phyloP scores from a whole-genome alignment of 352 stramenopile genomes.

The Globisporangium paroecandrum region DNA sequence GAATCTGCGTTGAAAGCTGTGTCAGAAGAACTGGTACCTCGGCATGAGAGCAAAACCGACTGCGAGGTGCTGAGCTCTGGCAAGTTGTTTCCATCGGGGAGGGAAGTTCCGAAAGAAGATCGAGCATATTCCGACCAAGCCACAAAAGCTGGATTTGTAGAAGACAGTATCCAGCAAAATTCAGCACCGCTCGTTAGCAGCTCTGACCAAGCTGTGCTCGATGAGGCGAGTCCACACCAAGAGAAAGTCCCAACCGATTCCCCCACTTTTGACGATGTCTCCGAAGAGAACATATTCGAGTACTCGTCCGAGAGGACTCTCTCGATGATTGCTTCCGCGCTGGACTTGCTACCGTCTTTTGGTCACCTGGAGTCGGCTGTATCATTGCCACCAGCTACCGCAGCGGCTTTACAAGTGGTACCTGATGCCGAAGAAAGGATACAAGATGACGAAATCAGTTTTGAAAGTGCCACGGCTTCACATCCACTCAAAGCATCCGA shows the following conservation, averaged over 20 bases:
- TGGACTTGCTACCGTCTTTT: slow-evolving; percentile 34
- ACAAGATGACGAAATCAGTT: background rate
- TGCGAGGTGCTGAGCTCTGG: background rate
- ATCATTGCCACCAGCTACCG: background rate
- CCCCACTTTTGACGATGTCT: background rate
- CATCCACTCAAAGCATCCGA: background rate
- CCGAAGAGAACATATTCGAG: slow-evolving; percentile 21
- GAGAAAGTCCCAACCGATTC: background rate
- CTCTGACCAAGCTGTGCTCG: background rate
- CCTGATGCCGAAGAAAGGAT: background rate
- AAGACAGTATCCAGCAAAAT: background rate
- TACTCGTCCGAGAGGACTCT: slow-evolving; percentile 32
- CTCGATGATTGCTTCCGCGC: slow-evolving; percentile 35
- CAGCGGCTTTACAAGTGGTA: slow-evolving; percentile 9
- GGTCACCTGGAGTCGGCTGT: background rate
- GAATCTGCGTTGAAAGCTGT: background rate
- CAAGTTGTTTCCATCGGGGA: background rate
- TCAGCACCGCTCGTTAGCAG: background rate
- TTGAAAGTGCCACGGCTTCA: background rate
- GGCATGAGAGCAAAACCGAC: background rate
- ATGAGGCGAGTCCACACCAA: background rate
- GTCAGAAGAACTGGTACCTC: background rate
- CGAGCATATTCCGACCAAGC: background rate
- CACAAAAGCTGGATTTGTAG: no score
- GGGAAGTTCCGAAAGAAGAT: background rate